Conservation (phyloP, 2,329 filamentous ascomycete genomes). For the Botrytis byssoidea region DNA sequence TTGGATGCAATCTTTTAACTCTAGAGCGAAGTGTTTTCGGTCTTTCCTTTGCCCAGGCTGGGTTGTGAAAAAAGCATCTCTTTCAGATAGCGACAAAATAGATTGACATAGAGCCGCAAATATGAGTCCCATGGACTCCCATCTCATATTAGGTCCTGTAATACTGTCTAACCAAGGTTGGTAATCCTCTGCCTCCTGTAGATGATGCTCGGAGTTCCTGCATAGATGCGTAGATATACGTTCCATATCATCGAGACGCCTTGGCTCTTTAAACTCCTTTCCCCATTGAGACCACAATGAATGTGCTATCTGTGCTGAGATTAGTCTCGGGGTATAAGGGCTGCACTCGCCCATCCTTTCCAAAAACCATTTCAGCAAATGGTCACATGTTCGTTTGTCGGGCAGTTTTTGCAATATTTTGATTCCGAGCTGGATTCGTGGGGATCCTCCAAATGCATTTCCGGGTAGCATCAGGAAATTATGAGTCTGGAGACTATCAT, state of each 20-base stretch:
- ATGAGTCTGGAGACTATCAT: conserved; percentile 33
- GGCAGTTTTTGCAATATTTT: conserved; percentile 34
- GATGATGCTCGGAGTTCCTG: conserved; percentile 34
- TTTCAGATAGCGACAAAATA: conserved; percentile 28
- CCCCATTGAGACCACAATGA: conserved; percentile 33
- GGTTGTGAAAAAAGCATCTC: conserved; percentile 33
- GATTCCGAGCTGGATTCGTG: conserved; percentile 32
- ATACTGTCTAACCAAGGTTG: conserved; percentile 35
- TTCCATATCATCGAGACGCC: conserved; percentile 30
- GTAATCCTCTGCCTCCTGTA: conserved; percentile 35
- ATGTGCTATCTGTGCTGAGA: conserved; percentile 25
- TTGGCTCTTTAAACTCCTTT: conserved; percentile 29
- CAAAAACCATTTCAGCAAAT: conserved; percentile 32
- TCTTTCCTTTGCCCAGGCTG: conserved; percentile 32
- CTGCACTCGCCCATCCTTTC: conserved; percentile 27
- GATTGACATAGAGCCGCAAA: conserved; percentile 31
- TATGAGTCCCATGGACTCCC: conserved; percentile 37
- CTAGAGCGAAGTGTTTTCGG: conserved; percentile 32
- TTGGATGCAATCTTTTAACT: conserved; percentile 38
- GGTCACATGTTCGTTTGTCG: conserved; percentile 33
- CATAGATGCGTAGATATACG: conserved; percentile 32
- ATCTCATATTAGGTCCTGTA: conserved; percentile 35
- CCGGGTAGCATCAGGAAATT: conserved; percentile 35
- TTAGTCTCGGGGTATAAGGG: conserved; percentile 23
- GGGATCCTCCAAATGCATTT: conserved; percentile 27